Evolutionary conservation across 2,329 filamentous ascomycete species (phyloP), one percentile per base, ranked within the genome.

Genomic region (Cadophora sp.): DNA sequence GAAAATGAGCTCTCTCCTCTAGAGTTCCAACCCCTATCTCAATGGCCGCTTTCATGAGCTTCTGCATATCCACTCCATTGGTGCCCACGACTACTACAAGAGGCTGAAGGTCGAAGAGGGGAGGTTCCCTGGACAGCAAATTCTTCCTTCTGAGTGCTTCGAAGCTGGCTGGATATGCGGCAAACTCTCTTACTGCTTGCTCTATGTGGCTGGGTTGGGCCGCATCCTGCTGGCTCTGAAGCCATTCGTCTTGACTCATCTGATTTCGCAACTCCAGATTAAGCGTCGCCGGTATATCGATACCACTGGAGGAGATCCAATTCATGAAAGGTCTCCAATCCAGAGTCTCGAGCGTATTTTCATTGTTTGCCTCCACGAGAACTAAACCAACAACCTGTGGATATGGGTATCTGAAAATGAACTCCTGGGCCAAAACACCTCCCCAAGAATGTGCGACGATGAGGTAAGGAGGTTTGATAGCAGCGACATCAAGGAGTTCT

Each of bases 1-100:
- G 72, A 27, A 75, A 74, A 63, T 64, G 22, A 1, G 36, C 59
- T 43, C 75, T 76, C 72, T 79, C 68, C 59, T 76, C 74, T 65
- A 77, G 74, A 0, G 73, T 79, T 7, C 78, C 79, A 62, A 79
- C 76, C 2, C 76, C 77, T 60, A 61, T 75, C 30, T 68, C 75
- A 43, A 79, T 67, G 3, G 77, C 78, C 18, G 71, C 75, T 43
- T 73, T 67, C 61, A 78, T 79, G 69, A 79, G 60, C 1, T 72
- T 68, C 62, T 65, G 30, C n/a, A 67, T 43, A 13, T 61, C 33
- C 22, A 18, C 20, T 36, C 27, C 66, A 59, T 48, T 66, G 13
- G 36, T 36, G 39, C 55, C 62, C 41, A 64, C 67, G 3, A 70
- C 48, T 7, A 67, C 50, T 24, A 39, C 47, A 18, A 68, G 24